Conservation (phyloP, 305 asterid species). For the Salvia sclarea region DNA sequence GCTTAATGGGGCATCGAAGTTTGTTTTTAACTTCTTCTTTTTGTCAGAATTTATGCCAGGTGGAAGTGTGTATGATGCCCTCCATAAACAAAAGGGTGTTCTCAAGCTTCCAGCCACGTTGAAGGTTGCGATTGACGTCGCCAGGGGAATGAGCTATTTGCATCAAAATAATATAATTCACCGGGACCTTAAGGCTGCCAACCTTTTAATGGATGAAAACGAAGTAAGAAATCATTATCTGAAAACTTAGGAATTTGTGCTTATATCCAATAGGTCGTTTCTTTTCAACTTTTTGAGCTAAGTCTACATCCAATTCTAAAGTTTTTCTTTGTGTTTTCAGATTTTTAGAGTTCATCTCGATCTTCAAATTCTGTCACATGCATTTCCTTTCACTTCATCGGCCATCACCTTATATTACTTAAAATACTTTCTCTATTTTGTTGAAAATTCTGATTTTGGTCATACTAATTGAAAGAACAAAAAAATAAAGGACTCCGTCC, state of each 20-base stretch:
- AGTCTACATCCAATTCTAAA: neutral
- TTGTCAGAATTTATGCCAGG: constrained; percentile 78
- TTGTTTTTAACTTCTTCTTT: neutral
- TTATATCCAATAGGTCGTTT: neutral
- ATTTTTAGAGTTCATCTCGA: neutral
- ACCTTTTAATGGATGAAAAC: constrained; percentile 80
- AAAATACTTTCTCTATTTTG: neutral
- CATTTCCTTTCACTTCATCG: no score
- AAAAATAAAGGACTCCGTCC: no score
- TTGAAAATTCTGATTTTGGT: neutral
- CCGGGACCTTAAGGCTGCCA: constrained; percentile 89
- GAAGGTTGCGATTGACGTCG: constrained; percentile 72
- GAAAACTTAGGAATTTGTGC: neutral
- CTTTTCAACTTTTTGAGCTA: neutral
- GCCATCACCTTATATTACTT: neutral
- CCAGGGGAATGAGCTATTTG: constrained; percentile 90
- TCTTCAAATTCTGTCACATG: neutral
- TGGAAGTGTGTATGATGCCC: constrained; percentile 82
- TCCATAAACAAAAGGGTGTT: constrained; percentile 64
- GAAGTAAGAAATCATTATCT: constrained; percentile 48
- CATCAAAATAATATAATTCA: constrained; percentile 83
- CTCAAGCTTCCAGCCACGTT: constrained; percentile 65
- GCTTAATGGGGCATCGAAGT: neutral
- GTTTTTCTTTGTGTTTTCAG: neutral
- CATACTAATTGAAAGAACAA: no score